phyloP scores from a whole-genome alignment of 441 rosid genomes.

The Populus trichocarpa region DNA sequence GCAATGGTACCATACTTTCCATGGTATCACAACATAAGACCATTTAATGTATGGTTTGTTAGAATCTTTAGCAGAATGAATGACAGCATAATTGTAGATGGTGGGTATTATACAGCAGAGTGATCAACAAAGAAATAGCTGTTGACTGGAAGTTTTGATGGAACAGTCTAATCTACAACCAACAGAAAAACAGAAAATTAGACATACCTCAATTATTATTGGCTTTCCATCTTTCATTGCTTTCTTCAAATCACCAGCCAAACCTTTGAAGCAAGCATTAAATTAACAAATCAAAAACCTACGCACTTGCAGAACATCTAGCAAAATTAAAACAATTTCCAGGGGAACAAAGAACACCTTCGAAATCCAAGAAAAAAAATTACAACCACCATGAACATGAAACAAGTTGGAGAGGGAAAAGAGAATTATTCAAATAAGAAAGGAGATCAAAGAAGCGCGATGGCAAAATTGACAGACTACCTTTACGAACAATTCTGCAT shows the following conservation, averaged over 20 bases:
- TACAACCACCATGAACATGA: background rate
- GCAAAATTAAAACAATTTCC: background rate
- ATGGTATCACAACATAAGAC: background rate
- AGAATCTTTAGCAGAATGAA: background rate
- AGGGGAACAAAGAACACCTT: conserved; percentile 11
- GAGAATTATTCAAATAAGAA: background rate
- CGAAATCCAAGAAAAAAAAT: background rate
- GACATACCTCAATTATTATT: conserved; percentile 81
- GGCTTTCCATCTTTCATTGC: conserved; percentile 99
- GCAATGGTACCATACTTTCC: background rate
- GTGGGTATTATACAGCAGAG: background rate
- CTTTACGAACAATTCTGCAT: conserved; percentile 98
- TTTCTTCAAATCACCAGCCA: conserved; percentile 98
- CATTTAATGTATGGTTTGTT: background rate
- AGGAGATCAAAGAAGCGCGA: conserved; percentile 6
- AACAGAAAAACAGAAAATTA: background rate
- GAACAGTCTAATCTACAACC: background rate
- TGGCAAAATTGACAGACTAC: conserved; percentile 32
- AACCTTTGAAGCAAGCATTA: conserved; percentile 48
- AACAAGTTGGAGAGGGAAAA: background rate
- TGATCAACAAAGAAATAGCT: background rate
- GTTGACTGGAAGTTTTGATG: background rate
- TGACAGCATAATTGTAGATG: background rate
- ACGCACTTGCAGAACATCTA: conserved; percentile 6
- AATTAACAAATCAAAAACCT: conserved; percentile 10